Percentiles rank a stretch among this genome's conserved stretches.
Evolutionary conservation across 2,329 filamentous ascomycete genomes (phyloP).

Genomic region (Phyllosticta citribraziliensis): DNA sequence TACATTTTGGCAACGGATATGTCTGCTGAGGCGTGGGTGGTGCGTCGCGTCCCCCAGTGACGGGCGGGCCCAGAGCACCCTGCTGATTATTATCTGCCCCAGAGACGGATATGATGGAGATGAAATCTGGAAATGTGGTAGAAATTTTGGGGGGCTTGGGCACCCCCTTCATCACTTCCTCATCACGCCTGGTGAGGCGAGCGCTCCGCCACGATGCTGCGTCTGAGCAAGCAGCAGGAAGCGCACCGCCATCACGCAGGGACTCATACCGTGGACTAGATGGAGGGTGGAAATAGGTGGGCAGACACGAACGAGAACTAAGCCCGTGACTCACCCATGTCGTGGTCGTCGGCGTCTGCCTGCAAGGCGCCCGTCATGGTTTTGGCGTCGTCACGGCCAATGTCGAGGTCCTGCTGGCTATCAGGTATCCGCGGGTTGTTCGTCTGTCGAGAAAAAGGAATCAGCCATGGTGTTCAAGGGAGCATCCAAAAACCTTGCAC

Average conservation of each 20-base stretch:
- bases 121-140: too few species aligned
- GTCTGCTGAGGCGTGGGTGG: neutral
- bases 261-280: neutral
- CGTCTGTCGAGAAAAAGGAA: neutral
- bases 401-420: constrained; percentile 8
- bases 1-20: constrained; percentile 2
- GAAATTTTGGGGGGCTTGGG: neutral
- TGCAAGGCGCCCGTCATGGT: constrained; percentile 10
- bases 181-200: neutral
- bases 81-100: constrained; percentile 6
- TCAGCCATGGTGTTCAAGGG: neutral
- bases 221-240: too few species aligned
- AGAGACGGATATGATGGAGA: neutral
- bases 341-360: constrained; percentile 3
- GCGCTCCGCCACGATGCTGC: too few species aligned
- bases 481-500: constrained; percentile 8
- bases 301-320: neutral
- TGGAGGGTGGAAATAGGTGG: neutral
- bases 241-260: neutral
- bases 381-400: constrained; percentile 3
- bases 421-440: neutral
- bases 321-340: constrained; percentile 10
- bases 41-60: neutral
- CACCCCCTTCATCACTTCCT: neutral
- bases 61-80: neutral